Evolutionary conservation across 2,329 filamentous ascomycete genomes (phyloP).

Genomic region (Didymella lethalis): DNA sequence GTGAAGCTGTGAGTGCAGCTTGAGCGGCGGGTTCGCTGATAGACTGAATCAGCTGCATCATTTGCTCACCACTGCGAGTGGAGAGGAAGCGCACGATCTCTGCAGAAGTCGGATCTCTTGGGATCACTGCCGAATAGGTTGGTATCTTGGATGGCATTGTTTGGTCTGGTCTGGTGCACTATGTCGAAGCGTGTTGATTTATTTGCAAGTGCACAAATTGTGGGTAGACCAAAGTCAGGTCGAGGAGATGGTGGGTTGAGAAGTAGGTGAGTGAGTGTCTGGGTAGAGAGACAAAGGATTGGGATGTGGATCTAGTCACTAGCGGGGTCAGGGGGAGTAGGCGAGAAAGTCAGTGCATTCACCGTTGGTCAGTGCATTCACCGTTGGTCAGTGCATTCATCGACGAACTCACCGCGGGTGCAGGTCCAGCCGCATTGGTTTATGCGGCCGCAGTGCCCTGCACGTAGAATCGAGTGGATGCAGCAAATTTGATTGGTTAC

Average conservation of each 20-base stretch:
- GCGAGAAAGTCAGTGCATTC: conserved; percentile 23
- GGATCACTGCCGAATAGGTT: neutral
- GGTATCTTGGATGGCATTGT: conserved; percentile 1
- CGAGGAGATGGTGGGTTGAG: neutral
- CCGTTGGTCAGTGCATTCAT: conserved; percentile 29
- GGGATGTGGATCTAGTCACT: conserved; percentile 13
- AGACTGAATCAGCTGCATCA: conserved; percentile 27
- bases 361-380: conserved; percentile 30
- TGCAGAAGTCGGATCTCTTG: conserved; percentile 21
- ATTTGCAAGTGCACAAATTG: neutral
- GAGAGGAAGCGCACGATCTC: conserved; percentile 29
- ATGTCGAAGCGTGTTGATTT: neutral
- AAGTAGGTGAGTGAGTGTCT: conserved; percentile 10
- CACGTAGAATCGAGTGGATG: neutral
- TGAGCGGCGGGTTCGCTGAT: conserved; percentile 28
- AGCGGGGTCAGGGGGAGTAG: conserved; percentile 9
- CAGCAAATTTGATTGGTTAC: neutral
- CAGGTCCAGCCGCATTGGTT: neutral
- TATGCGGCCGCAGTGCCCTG: neutral
- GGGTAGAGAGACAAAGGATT: conserved; percentile 17
- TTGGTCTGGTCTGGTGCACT: neutral
- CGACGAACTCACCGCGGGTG: neutral
- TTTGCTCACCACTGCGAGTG: conserved; percentile 26
- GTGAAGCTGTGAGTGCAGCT: conserved; percentile 23
- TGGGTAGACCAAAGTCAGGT: neutral